Percentiles rank a stretch among this genome's conserved stretches.
These are phyloP conservation scores for Salix caprea DNA, from an alignment of 345 rosid genomes.

Conservation along the genomic window DNA sequence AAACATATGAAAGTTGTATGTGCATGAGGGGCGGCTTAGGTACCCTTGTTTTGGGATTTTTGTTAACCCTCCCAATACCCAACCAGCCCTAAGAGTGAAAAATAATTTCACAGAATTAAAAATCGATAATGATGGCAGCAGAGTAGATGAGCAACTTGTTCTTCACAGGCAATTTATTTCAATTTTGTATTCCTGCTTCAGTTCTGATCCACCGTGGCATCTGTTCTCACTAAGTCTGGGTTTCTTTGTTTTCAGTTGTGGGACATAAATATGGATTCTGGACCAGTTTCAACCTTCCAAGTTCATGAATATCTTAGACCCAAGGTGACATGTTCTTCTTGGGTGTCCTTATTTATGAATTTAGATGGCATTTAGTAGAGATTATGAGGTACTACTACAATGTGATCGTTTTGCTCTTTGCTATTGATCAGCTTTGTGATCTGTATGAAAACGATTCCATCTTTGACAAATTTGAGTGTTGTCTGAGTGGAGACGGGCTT, in stretches of 20 bases:
- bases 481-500: slow-evolving; percentile 54
- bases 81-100: neutral
- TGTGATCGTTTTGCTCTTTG: slow-evolving; percentile 8
- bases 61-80: neutral
- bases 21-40: neutral
- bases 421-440: slow-evolving; percentile 54
- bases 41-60: neutral
- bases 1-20: neutral
- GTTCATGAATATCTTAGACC: slow-evolving; percentile 94
- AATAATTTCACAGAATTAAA: neutral
- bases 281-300: slow-evolving; percentile 78
- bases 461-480: slow-evolving; percentile 62
- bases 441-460: slow-evolving; percentile 63
- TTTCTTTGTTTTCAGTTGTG: slow-evolving; percentile 46
- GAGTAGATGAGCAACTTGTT: neutral
- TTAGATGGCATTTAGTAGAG: slow-evolving; percentile 1
- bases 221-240: neutral
- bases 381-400: neutral
- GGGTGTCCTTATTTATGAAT: neutral
- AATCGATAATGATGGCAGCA: neutral
- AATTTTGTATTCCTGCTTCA: neutral
- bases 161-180: neutral
- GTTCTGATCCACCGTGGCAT: neutral
- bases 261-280: slow-evolving; percentile 86
- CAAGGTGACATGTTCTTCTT: slow-evolving; percentile 37